Base-by-base conservation (phyloP, 306 rosid genomes). In the Styphnolobium japonicum region DNA sequence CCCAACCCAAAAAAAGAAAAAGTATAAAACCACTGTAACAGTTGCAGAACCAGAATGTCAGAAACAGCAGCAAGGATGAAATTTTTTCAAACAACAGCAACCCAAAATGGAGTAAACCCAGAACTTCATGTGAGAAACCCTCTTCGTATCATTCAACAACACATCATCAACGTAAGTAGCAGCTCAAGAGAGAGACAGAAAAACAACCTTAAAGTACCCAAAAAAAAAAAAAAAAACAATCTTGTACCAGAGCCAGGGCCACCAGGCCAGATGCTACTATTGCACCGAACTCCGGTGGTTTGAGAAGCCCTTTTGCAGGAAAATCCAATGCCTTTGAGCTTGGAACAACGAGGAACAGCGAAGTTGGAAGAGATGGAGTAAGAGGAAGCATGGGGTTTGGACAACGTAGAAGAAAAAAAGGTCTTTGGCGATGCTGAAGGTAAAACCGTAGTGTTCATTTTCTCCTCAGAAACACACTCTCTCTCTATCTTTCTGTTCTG, bases 171-270 rank as follows among this genome's bases (percentile, higher is more conserved):
- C 48, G 42, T 5, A 12, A 58, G 23, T 25, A 60, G 19, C 14
- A 55, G 16, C 4, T 33, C 7, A 53, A 42, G 12, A 31, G n/a
- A 29, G 8, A 34, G 3, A n/a, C 3, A 29, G 4, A 68, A 29
- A 31, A 34, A 19, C 19, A 39, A 78, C 46, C 48, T 11, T 78
- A 14, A 43, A 75, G 2, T 4, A 33, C 4, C 5, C 9, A 25
- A 66, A 36, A 14, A 11, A 25, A 33, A 18, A 29, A 49, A 5
- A 5, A 2, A 51, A 83, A 37, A 23, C 12, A 81, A 61, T 5
- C 1, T 3, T 18, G 58, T 89, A 93, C 97, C 94, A 9, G 87
- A 86, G 67, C 78, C 69, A 67, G 91, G 80, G 40, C 90, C 92
- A 31, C 93, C 87, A 0, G 92, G 93, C 71, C 72, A 58, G 80